A percentile compares a stretch with the other conserved stretches of the same genome.
Conservation (phyloP, 2,329 filamentous ascomycete genomes). For the Claviceps digitariae region DNA sequence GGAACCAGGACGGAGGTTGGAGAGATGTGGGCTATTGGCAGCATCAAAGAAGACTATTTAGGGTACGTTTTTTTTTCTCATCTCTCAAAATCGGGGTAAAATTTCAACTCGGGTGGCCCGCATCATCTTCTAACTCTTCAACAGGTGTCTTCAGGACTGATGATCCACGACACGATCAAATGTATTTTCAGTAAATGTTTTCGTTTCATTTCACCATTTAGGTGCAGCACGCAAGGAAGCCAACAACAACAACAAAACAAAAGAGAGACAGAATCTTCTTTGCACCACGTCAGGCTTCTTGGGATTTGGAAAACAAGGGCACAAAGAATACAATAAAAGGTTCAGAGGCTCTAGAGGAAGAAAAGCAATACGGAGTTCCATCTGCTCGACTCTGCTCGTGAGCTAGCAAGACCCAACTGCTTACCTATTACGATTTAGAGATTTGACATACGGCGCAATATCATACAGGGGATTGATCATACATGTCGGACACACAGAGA, state of each 20-base stretch:
- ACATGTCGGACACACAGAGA: background rate
- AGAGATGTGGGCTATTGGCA: slow-evolving; percentile 93
- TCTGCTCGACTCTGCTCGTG: background rate
- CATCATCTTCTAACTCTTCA: background rate
- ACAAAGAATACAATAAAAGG: background rate
- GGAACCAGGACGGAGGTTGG: slow-evolving; percentile 88
- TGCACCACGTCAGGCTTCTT: background rate
- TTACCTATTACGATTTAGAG: background rate
- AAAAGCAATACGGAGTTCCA: background rate
- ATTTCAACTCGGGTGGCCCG: background rate
- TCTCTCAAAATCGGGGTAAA: background rate
- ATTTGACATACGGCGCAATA: background rate
- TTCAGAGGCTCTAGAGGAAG: background rate
- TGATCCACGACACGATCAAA: background rate
- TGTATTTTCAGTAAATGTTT: background rate
- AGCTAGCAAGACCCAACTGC: background rate
- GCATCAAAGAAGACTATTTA: slow-evolving; percentile 76
- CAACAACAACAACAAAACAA: background rate
- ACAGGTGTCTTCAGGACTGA: slow-evolving; percentile 15
- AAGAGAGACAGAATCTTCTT: background rate
- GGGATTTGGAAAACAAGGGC: background rate
- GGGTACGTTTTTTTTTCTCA: slow-evolving; percentile 31
- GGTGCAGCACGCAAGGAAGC: background rate
- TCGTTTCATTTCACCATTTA: background rate
- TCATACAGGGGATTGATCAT: background rate